Percentiles rank a stretch among this genome's conserved stretches.
phyloP scores from a whole-genome alignment of 1,139 yeast genomes.

The Kodamaea arcana region DNA sequence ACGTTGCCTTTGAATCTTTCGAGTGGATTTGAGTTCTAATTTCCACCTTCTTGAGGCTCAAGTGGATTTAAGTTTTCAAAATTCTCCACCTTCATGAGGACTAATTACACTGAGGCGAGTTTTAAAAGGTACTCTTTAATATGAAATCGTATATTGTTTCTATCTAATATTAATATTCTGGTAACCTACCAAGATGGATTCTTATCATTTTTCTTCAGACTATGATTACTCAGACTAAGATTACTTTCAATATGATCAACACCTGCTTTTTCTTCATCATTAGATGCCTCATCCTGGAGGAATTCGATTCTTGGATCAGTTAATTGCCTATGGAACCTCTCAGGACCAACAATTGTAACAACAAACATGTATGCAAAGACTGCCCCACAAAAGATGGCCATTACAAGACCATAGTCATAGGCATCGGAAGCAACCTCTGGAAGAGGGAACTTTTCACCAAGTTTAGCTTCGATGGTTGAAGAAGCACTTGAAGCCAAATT shows the following conservation, averaged over 20 bases:
- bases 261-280: background rate
- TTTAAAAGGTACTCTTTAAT: too few species aligned
- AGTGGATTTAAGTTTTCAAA: too few species aligned
- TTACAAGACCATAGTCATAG: constrained; percentile 33
- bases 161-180: too few species aligned
- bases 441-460: constrained; percentile 30
- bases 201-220: too few species aligned
- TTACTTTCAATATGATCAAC: background rate
- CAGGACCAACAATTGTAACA: constrained; percentile 30
- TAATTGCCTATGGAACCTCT: constrained; percentile 11
- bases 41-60: too few species aligned
- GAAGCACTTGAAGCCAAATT: constrained; percentile 35
- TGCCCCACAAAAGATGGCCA: constrained; percentile 36
- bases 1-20: too few species aligned
- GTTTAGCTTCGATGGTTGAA: constrained; percentile 34
- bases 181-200: too few species aligned
- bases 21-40: too few species aligned
- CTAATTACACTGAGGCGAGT: too few species aligned
- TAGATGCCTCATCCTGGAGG: background rate
- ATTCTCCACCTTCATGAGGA: too few species aligned
- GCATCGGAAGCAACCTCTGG: constrained; percentile 5
- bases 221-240: too few species aligned
- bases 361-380: constrained; percentile 29
- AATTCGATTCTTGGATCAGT: background rate
- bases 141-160: too few species aligned